Base-by-base conservation (phyloP, 345 rosid species). In the Eutrema heterophyllum region DNA sequence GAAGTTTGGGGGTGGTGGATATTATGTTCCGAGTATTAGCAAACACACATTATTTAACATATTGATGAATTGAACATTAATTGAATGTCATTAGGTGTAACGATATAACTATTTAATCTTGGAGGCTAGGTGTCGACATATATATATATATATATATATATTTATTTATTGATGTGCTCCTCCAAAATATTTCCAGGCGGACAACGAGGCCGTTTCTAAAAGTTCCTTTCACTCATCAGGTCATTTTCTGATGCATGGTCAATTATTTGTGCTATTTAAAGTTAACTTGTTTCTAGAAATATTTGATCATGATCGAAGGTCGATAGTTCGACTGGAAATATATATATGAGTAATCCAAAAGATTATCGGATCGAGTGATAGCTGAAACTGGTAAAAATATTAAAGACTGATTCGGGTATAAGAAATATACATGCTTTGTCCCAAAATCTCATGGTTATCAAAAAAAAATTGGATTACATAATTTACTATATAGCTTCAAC, bases 141-240 rank as follows among this genome's bases (percentile, higher is more conserved):
- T 15, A 53, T 29, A 53, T 29, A 54, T n/a, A n/a, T n/a, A n/a
- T n/a, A n/a, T n/a, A n/a, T n/a, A n/a, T n/a, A n/a, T n/a, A n/a
- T n/a, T n/a, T n/a, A n/a, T n/a, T n/a, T n/a, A n/a, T 30, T 57
- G 45, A 58, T 75, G 50, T 26, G 55, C 30, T 63, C 32, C 21
- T 68, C 56, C 36, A 43, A 60, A 53, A 24, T 32, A 62, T 68
- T 4, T 41, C 15, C 5, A 4, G 46, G 54, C 55, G 60, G 71
- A 76, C 75, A 75, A 75, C 45, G 29, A 67, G 62, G 73, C 43
- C 14, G 41, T 66, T 58, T 67, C 67, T 10, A 27, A 26, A 30
- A 41, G 58, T 36, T 67, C 35, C 38, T 50, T 68, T 60, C 63
- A 7, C 29, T 41, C 68, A 59, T 51, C 21, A 26, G 2, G 68